Base-by-base conservation (phyloP, 1,139 yeast species). In the Debaryomyces psychrophilus region DNA sequence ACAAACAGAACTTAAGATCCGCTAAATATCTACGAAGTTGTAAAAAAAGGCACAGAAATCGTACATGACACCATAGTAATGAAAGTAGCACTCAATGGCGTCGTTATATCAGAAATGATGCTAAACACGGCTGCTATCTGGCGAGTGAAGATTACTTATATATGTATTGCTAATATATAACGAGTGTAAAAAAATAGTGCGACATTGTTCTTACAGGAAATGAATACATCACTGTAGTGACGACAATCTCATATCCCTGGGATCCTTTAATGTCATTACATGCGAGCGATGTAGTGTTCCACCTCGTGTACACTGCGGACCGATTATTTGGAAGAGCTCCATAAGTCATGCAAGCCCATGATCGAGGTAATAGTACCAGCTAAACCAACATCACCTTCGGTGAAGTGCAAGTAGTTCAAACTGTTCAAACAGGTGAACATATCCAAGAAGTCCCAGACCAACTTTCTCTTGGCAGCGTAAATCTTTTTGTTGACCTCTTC, bases 331-430 rank as follows among this genome's bases (percentile, higher is more conserved):
- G 41, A 38, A 35, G 72, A 57, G 25, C 56, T 68, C 93, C 93
- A 92, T 54, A 87, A 69, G 57, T 88, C 90, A 61, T 77, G 79
- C 50, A 89, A 74, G 33, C 96, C 97, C 68, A 90, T 73, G 47
- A 85, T 51, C 36, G 96, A 86, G 27, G 97, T 90, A 51, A 88
- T 71, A 28, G 87, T 77, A 65, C 98, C 98, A 40, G 95, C 92
- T 53, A 85, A 71, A 43, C 96, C 97, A 46, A 90, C 80, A 43
- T 85, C 77, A 43, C 96, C 95, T 58, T 92, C 97, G 62, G 85
- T 83, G 57, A 79, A 73, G 59, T 76, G 75, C 58, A 87, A 72
- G 66, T 74, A 69, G 50, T 80, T 76, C 66, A 89, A 77, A 43
- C 85, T 79, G 64, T 87, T 83, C 62, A 85, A 71, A 22, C 95